Evolutionary conservation across 2,329 filamentous ascomycete genomes (phyloP).

Genomic region (Alternaria triticina): DNA sequence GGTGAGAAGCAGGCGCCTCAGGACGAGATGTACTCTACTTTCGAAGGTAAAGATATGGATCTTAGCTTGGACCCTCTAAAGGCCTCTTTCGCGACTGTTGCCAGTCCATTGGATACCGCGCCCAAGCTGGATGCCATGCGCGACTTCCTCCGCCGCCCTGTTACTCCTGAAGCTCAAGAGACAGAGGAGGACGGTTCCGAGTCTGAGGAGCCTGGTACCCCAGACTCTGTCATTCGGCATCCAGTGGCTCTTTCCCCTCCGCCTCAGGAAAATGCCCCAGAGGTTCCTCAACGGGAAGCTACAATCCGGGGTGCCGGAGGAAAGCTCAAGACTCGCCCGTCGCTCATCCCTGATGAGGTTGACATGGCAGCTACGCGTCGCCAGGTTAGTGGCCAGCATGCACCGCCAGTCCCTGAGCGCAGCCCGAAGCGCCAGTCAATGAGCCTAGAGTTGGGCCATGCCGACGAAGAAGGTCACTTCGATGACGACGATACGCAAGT

Average conservation of each 20-base stretch:
- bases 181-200: slow-evolving; percentile 56
- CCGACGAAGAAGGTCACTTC: slow-evolving; percentile 42
- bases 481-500: slow-evolving; percentile 42
- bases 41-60: slow-evolving; percentile 60
- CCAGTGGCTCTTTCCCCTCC: slow-evolving; percentile 56
- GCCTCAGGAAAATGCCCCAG: slow-evolving; percentile 61
- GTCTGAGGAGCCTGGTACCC: slow-evolving; percentile 72
- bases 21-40: slow-evolving; percentile 56
- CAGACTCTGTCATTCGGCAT: slow-evolving; percentile 89
- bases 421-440: slow-evolving; percentile 49
- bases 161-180: slow-evolving; percentile 52
- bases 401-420: slow-evolving; percentile 49
- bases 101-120: slow-evolving; percentile 39
- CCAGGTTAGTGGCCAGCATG: slow-evolving; percentile 78
- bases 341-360: slow-evolving; percentile 82
- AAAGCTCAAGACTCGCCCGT: slow-evolving; percentile 86
- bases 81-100: slow-evolving; percentile 44
- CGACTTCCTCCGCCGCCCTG: slow-evolving; percentile 56
- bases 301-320: slow-evolving; percentile 90
- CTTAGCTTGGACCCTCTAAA: slow-evolving; percentile 64
- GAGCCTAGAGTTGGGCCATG: slow-evolving; percentile 39
- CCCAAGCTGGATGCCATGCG: slow-evolving; percentile 48
- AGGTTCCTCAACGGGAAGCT: slow-evolving; percentile 80
- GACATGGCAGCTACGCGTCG: slow-evolving; percentile 87
- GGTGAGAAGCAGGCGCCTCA: slow-evolving; percentile 38